Percentiles rank a stretch among this genome's conserved stretches.
phyloP scores from a whole-genome alignment of 345 rosid genomes.

The Cardamine chenopodiifolia region DNA sequence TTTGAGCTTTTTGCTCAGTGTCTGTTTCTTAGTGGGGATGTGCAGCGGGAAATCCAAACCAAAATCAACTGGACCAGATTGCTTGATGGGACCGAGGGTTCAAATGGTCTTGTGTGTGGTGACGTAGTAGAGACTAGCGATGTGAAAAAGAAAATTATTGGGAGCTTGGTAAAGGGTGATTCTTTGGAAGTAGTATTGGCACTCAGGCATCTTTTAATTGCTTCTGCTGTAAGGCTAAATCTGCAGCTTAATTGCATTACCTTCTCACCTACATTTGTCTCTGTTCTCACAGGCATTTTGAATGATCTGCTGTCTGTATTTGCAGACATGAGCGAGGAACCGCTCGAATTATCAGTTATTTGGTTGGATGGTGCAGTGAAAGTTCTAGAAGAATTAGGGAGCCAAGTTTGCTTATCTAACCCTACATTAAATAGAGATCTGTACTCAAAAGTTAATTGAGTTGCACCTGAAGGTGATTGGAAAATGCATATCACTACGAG shows the following conservation, averaged over 20 bases:
- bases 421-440: constrained; percentile 46
- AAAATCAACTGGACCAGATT: constrained; percentile 40
- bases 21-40: constrained; percentile 50
- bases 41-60: constrained; percentile 34
- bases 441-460: constrained; percentile 63
- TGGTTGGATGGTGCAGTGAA: constrained; percentile 86
- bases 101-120: constrained; percentile 42
- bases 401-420: constrained; percentile 53
- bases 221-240: constrained; percentile 73
- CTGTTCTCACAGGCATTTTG: constrained; percentile 52
- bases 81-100: constrained; percentile 41
- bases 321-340: constrained; percentile 50
- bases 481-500: constrained; percentile 82
- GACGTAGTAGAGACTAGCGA: constrained; percentile 40
- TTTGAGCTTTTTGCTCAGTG: constrained; percentile 44
- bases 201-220: constrained; percentile 73
- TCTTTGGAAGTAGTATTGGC: constrained; percentile 57
- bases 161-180: constrained; percentile 58
- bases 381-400: constrained; percentile 76
- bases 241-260: constrained; percentile 47
- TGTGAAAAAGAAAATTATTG: constrained; percentile 50
- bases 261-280: constrained; percentile 50
- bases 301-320: constrained; percentile 61
- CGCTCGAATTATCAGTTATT: constrained; percentile 55
- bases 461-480: constrained; percentile 76